Conservation (phyloP, 306 rosid genomes). For the Quercus gilva region DNA sequence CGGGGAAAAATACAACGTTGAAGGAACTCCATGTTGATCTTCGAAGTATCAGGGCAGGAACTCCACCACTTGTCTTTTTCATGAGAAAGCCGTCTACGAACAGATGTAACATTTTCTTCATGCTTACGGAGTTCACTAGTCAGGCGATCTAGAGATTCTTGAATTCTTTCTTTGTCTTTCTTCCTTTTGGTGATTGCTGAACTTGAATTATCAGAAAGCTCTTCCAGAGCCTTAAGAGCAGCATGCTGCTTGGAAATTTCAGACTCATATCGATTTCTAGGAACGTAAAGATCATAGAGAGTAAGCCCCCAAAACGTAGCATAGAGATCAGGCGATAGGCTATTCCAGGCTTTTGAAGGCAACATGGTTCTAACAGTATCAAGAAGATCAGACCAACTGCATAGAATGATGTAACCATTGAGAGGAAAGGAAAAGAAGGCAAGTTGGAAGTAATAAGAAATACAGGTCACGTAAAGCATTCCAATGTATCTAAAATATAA, state of each 20-base stretch:
- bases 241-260: slow-evolving; percentile 91
- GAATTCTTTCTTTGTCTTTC: slow-evolving; percentile 98
- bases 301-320: slow-evolving; percentile 99
- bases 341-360: slow-evolving; percentile 96
- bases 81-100: slow-evolving; percentile 73
- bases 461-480: slow-evolving; percentile 1
- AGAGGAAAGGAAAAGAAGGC: background rate
- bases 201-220: slow-evolving; percentile 94
- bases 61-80: slow-evolving; percentile 97
- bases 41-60: slow-evolving; percentile 92
- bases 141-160: slow-evolving; percentile 89
- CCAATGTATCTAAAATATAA: background rate
- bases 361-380: slow-evolving; percentile 78
- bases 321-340: slow-evolving; percentile 96
- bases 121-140: slow-evolving; percentile 74
- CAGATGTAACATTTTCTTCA: slow-evolving; percentile 88
- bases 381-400: slow-evolving; percentile 91
- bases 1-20: slow-evolving; percentile 99
- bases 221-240: slow-evolving; percentile 87
- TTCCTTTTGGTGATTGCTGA: slow-evolving; percentile 93
- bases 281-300: slow-evolving; percentile 90
- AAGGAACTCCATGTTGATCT: slow-evolving; percentile 99
- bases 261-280: slow-evolving; percentile 80
- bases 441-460: slow-evolving; percentile 9
- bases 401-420: slow-evolving; percentile 8